Base-by-base conservation (phyloP, 345 rosid genomes). In the Boechera retrofracta region DNA sequence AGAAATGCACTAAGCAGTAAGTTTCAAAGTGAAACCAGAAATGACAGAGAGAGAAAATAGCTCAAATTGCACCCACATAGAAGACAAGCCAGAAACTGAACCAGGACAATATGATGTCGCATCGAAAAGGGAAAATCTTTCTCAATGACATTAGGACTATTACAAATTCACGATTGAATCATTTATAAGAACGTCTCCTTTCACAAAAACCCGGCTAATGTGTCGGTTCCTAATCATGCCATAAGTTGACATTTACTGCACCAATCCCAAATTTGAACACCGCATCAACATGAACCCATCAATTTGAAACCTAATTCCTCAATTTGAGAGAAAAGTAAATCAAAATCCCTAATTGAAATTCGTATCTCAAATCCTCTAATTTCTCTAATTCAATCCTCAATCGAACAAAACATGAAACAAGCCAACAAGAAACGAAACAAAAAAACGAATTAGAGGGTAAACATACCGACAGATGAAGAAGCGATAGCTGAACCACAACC, bases 401-500 rank as follows among this genome's bases (percentile, higher is more conserved):
- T 36, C 15, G 44, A 44, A 42, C 28, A 38, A 21, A 18, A 10
- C 5, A 60, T 5, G 10, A 52, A 38, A 44, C 63, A 45, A 16
- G 0, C 57, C 3, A 64, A 15, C 52, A 52, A 2, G 53, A 49
- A 49, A 13, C 41, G 7, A 26, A 6, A 7, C 7, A 36, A 36
- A 36, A 18, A 36, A 1, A 36, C 39, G 39, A 36, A 36, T 1
- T 1, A 52, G 1, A 62, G 10, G 5, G 4, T 8, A 8, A 66
- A 75, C 89, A 10, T 66, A 94, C 98, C 98, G 1, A 94, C 97
- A 35, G 98, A 94, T 10, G 98, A 94, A 1, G 98, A 95, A 0
- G 99, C 99, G 67, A 96, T 93, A 5, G 99, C 98, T 0, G 99
- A 96, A 0, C 99, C 99, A 64, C 98, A 96, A 11, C 99, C 99